These are phyloP conservation scores for Rubia balearica DNA, from an alignment of 305 asterid species.

Conservation along the genomic window DNA sequence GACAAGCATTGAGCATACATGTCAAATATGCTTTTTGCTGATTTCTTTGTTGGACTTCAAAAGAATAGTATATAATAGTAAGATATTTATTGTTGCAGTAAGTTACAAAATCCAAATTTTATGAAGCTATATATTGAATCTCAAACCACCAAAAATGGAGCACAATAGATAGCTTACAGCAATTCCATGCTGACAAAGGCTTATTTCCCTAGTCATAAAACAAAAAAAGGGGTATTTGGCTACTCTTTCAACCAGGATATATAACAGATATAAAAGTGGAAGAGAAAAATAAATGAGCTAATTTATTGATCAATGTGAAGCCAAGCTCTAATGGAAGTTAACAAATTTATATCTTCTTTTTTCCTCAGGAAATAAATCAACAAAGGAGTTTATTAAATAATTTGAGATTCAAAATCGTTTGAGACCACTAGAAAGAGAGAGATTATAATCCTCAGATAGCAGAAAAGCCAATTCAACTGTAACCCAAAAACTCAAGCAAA, in stretches of 20 bases:
- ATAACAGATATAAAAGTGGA: neutral
- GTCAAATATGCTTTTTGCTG: neutral
- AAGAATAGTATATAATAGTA: neutral
- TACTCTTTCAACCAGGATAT: neutral
- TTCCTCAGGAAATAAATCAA: neutral
- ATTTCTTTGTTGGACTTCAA: neutral
- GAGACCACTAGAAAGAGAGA: neutral
- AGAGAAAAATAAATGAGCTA: neutral
- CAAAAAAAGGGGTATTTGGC: too few species aligned
- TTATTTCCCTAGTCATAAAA: too few species aligned
- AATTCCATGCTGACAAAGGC: too few species aligned
- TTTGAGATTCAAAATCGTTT: neutral
- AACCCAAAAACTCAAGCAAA: constrained; percentile 4
- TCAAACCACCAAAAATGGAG: neutral
- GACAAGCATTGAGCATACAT: neutral
- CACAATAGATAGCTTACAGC: neutral
- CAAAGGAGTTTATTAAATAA: neutral
- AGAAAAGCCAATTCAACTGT: neutral
- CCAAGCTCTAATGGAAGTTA: neutral
- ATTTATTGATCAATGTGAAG: neutral
- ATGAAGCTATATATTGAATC: neutral
- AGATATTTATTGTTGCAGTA: neutral
- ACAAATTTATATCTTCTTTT: neutral
- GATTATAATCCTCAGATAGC: neutral
- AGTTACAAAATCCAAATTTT: neutral